Conservation (phyloP, 139 green algal species). For the Limnomonas spitsbergensis region DNA sequence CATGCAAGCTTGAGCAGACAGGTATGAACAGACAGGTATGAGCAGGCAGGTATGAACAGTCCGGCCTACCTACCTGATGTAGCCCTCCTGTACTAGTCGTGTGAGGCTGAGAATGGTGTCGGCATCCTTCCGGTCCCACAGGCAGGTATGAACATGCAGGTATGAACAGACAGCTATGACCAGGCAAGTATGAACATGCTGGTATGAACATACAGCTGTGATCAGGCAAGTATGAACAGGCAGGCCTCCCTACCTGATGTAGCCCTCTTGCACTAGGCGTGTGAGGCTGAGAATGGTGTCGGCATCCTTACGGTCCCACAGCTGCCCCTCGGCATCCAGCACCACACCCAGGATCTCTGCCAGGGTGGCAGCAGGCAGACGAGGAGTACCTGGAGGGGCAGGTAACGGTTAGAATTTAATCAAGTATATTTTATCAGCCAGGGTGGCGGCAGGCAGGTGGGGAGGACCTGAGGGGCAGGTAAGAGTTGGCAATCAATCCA, state of each 20-base stretch:
- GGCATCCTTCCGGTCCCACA: conserved; percentile 40
- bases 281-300: conserved; percentile 44
- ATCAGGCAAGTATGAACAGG: no score
- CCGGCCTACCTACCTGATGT: conserved; percentile 9
- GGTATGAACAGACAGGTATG: no score
- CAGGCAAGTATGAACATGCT: no score
- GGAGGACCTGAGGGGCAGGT: no score
- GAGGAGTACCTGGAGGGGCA: not conserved
- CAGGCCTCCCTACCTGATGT: conserved; percentile 7
- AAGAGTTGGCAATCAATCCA: no score
- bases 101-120: conserved; percentile 44
- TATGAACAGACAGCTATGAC: no score
- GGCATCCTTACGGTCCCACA: conserved; percentile 49
- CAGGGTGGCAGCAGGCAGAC: conserved; percentile 44
- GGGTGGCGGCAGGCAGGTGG: no score
- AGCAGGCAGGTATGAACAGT: not conserved
- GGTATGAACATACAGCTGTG: no score
- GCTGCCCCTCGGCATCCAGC: conserved; percentile 31
- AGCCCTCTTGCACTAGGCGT: conserved; percentile 52
- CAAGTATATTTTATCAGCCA: no score
- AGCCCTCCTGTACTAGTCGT: conserved; percentile 52
- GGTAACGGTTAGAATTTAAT: no score
- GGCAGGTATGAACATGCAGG: no score
- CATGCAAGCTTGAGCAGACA: no score
- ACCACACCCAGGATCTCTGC: conserved; percentile 56